Evolutionary conservation across 768 basidiomycete species (phyloP).

Genomic region (Fomitopsis serialis): DNA sequence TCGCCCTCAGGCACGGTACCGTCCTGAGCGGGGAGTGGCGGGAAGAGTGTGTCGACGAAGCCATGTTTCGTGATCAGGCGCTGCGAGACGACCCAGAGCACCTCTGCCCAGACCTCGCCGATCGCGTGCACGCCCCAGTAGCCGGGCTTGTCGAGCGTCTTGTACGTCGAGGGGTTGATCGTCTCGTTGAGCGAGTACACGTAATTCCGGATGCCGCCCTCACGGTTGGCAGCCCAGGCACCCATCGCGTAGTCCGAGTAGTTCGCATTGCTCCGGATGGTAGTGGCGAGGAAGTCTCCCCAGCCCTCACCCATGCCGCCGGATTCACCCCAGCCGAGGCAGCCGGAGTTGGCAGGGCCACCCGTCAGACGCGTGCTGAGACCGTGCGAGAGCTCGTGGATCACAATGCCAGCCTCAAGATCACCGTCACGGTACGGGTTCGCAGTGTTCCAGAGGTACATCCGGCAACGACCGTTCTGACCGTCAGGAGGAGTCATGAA

Average conservation of each 20-base stretch:
- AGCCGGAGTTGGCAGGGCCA: constrained; percentile 88
- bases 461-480: constrained; percentile 87
- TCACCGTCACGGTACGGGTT: constrained; percentile 92
- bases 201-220: constrained; percentile 80
- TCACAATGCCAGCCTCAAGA: constrained; percentile 94
- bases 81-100: constrained; percentile 78
- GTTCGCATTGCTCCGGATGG: constrained; percentile 66
- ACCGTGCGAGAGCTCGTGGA: constrained; percentile 87
- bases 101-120: constrained; percentile 94
- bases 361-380: constrained; percentile 92
- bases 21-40: constrained; percentile 60
- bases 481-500: constrained; percentile 85
- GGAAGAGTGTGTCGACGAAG: constrained; percentile 74
- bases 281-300: constrained; percentile 91
- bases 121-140: constrained; percentile 94
- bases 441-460: constrained; percentile 95
- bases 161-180: constrained; percentile 88
- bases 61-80: constrained; percentile 78
- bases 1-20: constrained; percentile 63
- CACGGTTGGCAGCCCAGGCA: constrained; percentile 85
- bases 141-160: constrained; percentile 88
- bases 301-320: constrained; percentile 99
- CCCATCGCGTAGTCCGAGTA: constrained; percentile 90
- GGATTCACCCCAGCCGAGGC: constrained; percentile 92
- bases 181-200: constrained; percentile 70